Base-by-base conservation (phyloP, 176 grass and related monocot genomes). In the Musa schizocarpa region DNA sequence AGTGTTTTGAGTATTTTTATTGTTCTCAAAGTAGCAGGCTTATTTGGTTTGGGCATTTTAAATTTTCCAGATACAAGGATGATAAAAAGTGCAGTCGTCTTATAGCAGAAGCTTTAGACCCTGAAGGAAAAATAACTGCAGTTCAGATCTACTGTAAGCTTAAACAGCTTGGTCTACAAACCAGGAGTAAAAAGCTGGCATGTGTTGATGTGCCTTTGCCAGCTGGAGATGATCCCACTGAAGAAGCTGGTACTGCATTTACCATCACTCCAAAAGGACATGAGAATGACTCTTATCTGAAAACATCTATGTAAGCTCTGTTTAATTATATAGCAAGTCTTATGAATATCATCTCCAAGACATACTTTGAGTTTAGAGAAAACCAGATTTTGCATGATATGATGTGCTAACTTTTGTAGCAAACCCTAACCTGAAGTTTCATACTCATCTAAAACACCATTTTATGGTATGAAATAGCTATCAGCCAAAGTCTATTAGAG, bases 61-160 rank as follows among this genome's bases (percentile, higher is more conserved):
- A 52, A 59, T 77, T 27, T 89, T 86, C 22, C 76, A 98, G 94
- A 83, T 83, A 89, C n/a, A 97, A 91, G 78, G 93, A 88, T 79
- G 90, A 93, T 13, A 79, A 77, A 4, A 82, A 78, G 83, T 97
- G 86, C 68, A 85, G 77, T 71, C 85, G 75, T 78, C 72, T 90
- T 17, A 97, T 93, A 82, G 90, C 93, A 75, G 83, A 89, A 80
- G 90, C 93, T 79, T 82, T 97, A 83, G 85, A 93, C 78, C 79
- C 93, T 74, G 85, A 80, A 29, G 85, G 89, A 53, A 86, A 85
- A 82, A 87, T 97, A 88, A 70, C 87, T 56, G 74, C 93, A 53
- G 79, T 78, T 83, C 93, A 97, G 85, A 69, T 97, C 65, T 87
- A 78, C 81, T 87, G 85, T 50, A 92, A 92, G 72, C 83, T 97